phyloP scores from a whole-genome alignment of 805 yeast species.

The Novakomyces olei region DNA sequence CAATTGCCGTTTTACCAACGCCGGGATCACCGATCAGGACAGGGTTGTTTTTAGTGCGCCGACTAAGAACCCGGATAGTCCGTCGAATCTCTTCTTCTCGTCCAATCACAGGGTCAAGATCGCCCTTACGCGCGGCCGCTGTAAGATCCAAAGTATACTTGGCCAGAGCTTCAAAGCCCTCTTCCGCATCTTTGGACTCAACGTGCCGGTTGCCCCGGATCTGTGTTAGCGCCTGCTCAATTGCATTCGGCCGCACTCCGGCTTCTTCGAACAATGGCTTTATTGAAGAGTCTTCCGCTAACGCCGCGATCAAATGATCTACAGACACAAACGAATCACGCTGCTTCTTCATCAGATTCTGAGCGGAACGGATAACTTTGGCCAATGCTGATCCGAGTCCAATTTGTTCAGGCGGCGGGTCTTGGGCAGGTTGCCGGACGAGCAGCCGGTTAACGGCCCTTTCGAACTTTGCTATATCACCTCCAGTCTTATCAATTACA shows the following conservation, averaged over 20 bases:
- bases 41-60: constrained; percentile 92
- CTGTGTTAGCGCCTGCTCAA: constrained; percentile 55
- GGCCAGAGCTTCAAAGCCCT: constrained; percentile 51
- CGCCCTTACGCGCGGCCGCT: constrained; percentile 79
- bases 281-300: constrained; percentile 56
- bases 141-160: constrained; percentile 91
- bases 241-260: constrained; percentile 40
- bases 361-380: constrained; percentile 49
- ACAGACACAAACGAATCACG: constrained; percentile 84
- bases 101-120: constrained; percentile 93
- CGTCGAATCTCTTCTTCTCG: constrained; percentile 96
- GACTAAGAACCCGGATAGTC: constrained; percentile 82
- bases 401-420: constrained; percentile 70
- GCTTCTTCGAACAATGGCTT: constrained; percentile 52
- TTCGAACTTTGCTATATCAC: constrained; percentile 64
- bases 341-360: constrained; percentile 60
- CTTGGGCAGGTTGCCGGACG: constrained; percentile 69
- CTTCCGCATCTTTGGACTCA: constrained; percentile 68
- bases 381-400: constrained; percentile 57
- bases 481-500: constrained; percentile 63
- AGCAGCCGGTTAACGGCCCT: constrained; percentile 52
- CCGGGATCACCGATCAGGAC: constrained; percentile 97
- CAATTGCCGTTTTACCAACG: constrained; percentile 95
- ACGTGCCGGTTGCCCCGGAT: constrained; percentile 80
- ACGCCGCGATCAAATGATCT: constrained; percentile 73